Conservation (phyloP, 108 stramenopile species). For the Pelagomonas calceolata region DNA sequence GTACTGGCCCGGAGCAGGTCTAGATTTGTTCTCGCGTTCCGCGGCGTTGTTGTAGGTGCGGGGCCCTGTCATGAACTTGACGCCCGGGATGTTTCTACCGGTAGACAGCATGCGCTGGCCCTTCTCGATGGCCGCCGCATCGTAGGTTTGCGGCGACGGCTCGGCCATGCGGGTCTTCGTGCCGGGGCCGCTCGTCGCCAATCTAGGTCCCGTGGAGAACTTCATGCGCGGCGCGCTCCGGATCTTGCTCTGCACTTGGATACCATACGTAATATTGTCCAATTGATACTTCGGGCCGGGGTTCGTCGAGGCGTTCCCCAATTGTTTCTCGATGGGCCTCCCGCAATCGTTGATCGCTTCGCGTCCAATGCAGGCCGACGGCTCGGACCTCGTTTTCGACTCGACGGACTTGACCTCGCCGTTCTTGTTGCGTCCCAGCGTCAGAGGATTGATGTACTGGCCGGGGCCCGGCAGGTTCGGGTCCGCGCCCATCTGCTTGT, state of each 20-base stretch:
- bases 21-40: slow-evolving; percentile 23
- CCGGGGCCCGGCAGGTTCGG: neutral
- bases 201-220: neutral
- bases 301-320: neutral
- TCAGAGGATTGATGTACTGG: neutral
- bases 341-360: neutral
- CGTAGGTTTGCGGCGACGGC: slow-evolving; percentile 27
- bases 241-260: neutral
- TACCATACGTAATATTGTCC: neutral
- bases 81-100: slow-evolving; percentile 27
- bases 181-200: neutral
- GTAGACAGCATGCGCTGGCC: slow-evolving; percentile 27
- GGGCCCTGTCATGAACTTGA: slow-evolving; percentile 38
- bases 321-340: neutral
- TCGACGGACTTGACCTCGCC: neutral
- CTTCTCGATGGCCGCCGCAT: slow-evolving; percentile 22
- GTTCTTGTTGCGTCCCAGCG: neutral
- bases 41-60: slow-evolving; percentile 42
- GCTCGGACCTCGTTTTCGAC: neutral
- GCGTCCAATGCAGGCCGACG: neutral
- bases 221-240: neutral
- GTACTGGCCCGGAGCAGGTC: slow-evolving; percentile 35
- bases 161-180: neutral
- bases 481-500: slow-evolving; percentile 2
- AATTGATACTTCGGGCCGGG: neutral